A percentile compares a stretch with the other conserved stretches of the same genome.
Conservation (phyloP, 2,329 filamentous ascomycete species). For the Tolypocladium nubicola region DNA sequence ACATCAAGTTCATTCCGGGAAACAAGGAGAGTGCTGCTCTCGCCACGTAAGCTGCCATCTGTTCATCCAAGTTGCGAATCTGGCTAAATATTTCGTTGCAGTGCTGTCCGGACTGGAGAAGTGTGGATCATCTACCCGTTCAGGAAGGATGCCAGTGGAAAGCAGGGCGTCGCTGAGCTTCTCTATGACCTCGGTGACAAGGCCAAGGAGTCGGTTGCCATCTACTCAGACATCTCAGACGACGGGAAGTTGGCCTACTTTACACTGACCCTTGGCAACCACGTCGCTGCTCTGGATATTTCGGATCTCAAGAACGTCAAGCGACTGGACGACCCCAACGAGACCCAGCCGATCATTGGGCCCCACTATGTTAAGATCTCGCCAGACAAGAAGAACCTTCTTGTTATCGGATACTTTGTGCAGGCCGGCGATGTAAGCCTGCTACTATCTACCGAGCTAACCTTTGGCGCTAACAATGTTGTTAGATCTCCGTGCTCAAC, state of each 20-base stretch:
- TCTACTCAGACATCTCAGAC: slow-evolving; percentile 49
- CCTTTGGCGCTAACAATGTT: too few relatives aligned
- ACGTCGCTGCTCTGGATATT: slow-evolving; percentile 52
- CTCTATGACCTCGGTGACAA: slow-evolving; percentile 47
- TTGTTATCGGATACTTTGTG: slow-evolving; percentile 57
- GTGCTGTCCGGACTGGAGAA: slow-evolving; percentile 46
- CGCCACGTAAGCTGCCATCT: slow-evolving; percentile 29
- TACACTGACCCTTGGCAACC: slow-evolving; percentile 50
- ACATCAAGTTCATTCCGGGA: slow-evolving; percentile 55
- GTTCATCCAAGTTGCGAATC: too few relatives aligned
- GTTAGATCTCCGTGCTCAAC: slow-evolving; percentile 44
- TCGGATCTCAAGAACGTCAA: slow-evolving; percentile 48
- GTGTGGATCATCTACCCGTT: slow-evolving; percentile 57
- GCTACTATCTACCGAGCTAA: too few relatives aligned
- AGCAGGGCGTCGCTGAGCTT: slow-evolving; percentile 46
- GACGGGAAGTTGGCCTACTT: slow-evolving; percentile 50
- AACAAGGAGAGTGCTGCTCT: slow-evolving; percentile 47
- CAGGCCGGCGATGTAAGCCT: slow-evolving; percentile 40
- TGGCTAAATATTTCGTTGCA: slow-evolving; percentile 1
- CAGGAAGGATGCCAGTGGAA: slow-evolving; percentile 41
- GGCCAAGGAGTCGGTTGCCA: slow-evolving; percentile 44
- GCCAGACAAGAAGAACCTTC: slow-evolving; percentile 52
- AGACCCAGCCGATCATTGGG: slow-evolving; percentile 47
- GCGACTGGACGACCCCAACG: slow-evolving; percentile 49
- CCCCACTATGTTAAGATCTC: slow-evolving; percentile 56